Evolutionary conservation across 1,284 basidiomycete species (phyloP), one percentile per base, ranked within the genome.

Genomic region (Athelia psychrophila): DNA sequence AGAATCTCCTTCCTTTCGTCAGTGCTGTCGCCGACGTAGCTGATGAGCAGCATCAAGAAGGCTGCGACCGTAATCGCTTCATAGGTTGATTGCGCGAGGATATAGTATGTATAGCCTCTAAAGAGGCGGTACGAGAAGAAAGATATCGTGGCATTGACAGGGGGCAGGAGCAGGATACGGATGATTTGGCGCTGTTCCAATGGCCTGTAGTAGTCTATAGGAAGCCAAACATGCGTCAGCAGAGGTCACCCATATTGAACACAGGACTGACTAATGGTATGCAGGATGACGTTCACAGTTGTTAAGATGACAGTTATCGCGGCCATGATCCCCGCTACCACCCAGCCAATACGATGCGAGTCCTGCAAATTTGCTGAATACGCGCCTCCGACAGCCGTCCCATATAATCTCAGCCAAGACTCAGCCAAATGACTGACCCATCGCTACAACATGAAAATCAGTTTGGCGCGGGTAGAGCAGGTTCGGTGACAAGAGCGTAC

Each of bases 101-200:
- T 82, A 64, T 91, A 95, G 66, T 95, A 92, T 32, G 86, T 90
- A 65, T 90, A 93, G 56, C 76, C 73, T 47, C 88, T 79, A 74
- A 92, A 94, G 71, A 74, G 95, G 4, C 93, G 81, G 62, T 92
- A 95, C 22, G 90, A 91, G 62, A 93, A 83, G 77, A 94, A 95
- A 1, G 91, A 92, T 53, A 95, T 83, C 61, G 94, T 72, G n/a
- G 87, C 86, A 67, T 91, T 93, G 47, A 91, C 76, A 2, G 83
- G 79, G 2, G 88, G 88, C 88, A 91, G 88, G 61, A 89, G 91
- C 57, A 91, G 65, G 52, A 91, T 42, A 9, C 38, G 38, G 16
- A 42, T 42, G 16, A 42, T 42, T n/a, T 42, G 38, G 20, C 38
- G 38, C 20, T 42, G 38, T n/a, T 42, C 38, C 6, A 42, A 16